Base-by-base conservation (phyloP, 2,329 filamentous ascomycete genomes). In the Nakataea oryzae region DNA sequence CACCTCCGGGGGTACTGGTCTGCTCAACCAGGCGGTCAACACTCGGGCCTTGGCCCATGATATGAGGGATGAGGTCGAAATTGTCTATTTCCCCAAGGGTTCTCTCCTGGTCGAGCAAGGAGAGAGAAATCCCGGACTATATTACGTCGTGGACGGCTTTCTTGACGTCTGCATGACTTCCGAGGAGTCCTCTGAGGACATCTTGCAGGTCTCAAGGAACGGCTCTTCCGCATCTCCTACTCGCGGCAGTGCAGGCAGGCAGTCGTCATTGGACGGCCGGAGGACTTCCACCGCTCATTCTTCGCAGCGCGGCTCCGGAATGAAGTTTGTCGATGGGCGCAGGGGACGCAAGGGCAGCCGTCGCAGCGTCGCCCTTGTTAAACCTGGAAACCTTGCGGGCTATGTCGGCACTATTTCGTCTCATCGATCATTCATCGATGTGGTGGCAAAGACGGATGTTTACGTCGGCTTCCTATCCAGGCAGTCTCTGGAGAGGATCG, bases 141-240 rank as follows among this genome's bases (percentile, higher is more conserved):
- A 99, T 76, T 99, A 99, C 74, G 93, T 99, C 3, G 89, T 99
- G 59, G 95, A 99, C 72, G 95, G 95, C 0, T 99, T 99, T 69
- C 78, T 99, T 47, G 95, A 99, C 69, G 93, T 97, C 56, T 92
- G 91, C 64, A 88, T 96, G n/a, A 87, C 90, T 1, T 78, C 85
- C 0, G 85, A 87, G 54, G 86, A 89, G n/a, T 68, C 73, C 0
- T 70, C 74, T 0, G 70, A 71, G 14, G 75, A 77, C 64, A 77
- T 80, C 5, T 65, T 79, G 8, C 75, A 74, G 59, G 63, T 59
- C 57, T 64, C 63, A 65, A 69, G 24, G 62, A 65, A 56, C 14
- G 60, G 41, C 11, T 63, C 59, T 7, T 54, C 55, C 2, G 17
- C 41, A 50, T 50, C 41, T 50, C 41, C 41, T 50, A n/a, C 41